Evolutionary conservation across 371 early-diverging fungal species (phyloP), one percentile per base, ranked within the genome.

Genomic region (Actinomortierella wolfii): DNA sequence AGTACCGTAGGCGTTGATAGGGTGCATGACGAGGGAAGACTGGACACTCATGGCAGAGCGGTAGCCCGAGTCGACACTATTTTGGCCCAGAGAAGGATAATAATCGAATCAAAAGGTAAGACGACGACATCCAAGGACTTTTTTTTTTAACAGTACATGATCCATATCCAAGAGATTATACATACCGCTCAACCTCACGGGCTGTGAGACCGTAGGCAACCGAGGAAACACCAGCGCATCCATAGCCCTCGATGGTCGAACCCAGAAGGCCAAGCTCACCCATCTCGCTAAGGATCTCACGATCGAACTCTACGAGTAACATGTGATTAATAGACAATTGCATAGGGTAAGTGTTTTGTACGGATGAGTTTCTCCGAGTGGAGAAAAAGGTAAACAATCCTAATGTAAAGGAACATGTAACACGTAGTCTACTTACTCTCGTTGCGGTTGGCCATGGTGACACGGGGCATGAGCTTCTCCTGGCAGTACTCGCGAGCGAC

Each of bases 21-120:
- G 97, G 66, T 94, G 92, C 99, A 98, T 98, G 20, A 97, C 97
- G 44, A 98, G 79, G 18, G 97, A 96, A 13, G 96, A 96, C 79
- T 97, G 97, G 24, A 98, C 98, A 68, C 94, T 93, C 99, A 98
- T 97, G 29, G 97, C 97, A 39, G 95, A 95, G 54, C 99, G 90
- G 79, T 98, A 98, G 39, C 97, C 97, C 58, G 92, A 90, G 76
- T 97, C 98, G 28, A 98, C 93, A 51, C 92, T 92, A 58, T 49
- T 41, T 11, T 24, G n/a, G 14, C 18, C 39, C 24, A 46, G 17
- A n/a, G 29, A 5, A 15, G 42, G 21, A 5, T n/a, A 61, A 24
- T 1, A 20, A 18, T 51, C 26, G 28, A 24, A 21, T 14, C 17
- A 46, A 17, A 47, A 6, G 17, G n/a, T 15, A 23, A 29, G 42